A percentile compares a stretch with the other conserved stretches of the same genome.
These are phyloP conservation scores for Leccinum subtestaceum DNA, from an alignment of 768 basidiomycete species.

Conservation along the genomic window DNA sequence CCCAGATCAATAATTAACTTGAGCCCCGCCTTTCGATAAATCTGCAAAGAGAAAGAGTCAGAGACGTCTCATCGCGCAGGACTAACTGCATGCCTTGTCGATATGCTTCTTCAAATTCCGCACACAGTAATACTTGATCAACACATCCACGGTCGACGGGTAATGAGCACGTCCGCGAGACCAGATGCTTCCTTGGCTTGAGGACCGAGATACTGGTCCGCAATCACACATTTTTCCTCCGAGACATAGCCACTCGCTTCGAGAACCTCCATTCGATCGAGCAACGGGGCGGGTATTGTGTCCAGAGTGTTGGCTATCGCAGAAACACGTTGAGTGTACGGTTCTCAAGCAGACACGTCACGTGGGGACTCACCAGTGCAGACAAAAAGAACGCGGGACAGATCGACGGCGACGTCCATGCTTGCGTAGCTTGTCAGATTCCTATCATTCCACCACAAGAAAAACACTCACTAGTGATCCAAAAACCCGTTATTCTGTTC, in stretches of 20 bases:
- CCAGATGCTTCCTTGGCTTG: slow-evolving; percentile 92
- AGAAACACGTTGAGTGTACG: slow-evolving; percentile 4
- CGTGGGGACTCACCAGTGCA: slow-evolving; percentile 61
- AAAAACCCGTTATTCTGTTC: slow-evolving; percentile 94
- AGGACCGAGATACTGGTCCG: slow-evolving; percentile 82
- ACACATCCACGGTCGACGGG: slow-evolving; percentile 70
- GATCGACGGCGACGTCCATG: slow-evolving; percentile 95
- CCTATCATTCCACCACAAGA: background rate
- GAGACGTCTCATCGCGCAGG: background rate
- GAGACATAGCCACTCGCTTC: slow-evolving; percentile 94
- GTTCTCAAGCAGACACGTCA: background rate
- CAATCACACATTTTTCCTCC: slow-evolving; percentile 89
- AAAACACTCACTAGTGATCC: slow-evolving; percentile 82
- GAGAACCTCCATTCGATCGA: slow-evolving; percentile 95
- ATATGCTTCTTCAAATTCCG: slow-evolving; percentile 97
- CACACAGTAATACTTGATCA: slow-evolving; percentile 98
- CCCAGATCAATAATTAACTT: slow-evolving; percentile 89
- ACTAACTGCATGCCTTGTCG: slow-evolving; percentile 69
- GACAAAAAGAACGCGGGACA: slow-evolving; percentile 94
- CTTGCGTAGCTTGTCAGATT: slow-evolving; percentile 37
- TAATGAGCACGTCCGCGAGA: slow-evolving; percentile 81
- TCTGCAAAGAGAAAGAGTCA: slow-evolving; percentile 43
- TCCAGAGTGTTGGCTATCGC: slow-evolving; percentile 80
- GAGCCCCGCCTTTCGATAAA: slow-evolving; percentile 93
- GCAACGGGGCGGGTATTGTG: slow-evolving; percentile 89